A percentile compares a stretch with the other conserved stretches of the same genome.
Conservation (phyloP, 139 green algal species). For the Microglena sp. region DNA sequence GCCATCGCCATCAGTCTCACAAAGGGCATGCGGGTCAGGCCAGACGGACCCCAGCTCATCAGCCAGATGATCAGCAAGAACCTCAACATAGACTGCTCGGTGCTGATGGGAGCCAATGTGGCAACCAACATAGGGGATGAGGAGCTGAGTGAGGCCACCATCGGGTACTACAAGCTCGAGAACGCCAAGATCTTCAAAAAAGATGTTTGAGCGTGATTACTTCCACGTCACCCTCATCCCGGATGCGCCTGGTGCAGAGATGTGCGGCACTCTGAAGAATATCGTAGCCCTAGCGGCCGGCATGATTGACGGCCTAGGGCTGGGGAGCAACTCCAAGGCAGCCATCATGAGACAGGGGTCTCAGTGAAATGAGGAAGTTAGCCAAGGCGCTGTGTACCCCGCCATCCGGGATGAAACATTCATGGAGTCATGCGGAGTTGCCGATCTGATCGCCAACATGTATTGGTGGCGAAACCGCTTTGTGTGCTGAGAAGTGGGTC, state of each 20-base stretch:
- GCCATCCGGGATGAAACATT: conserved; percentile 63
- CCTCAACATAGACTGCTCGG: conserved; percentile 56
- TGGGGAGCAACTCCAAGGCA: conserved; percentile 57
- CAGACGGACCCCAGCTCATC: conserved; percentile 71
- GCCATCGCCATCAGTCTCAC: conserved; percentile 58
- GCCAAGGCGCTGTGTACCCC: conserved; percentile 38
- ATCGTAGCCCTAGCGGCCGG: conserved; percentile 65
- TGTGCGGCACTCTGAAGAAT: conserved; percentile 75
- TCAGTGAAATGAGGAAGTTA: conserved; percentile 49
- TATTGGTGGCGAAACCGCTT: conserved; percentile 60
- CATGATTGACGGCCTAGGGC: conserved; percentile 58
- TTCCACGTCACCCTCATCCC: conserved; percentile 46
- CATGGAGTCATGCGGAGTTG: conserved; percentile 55
- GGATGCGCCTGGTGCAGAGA: conserved; percentile 45
- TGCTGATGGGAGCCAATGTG: conserved; percentile 78
- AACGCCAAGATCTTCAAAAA: conserved; percentile 37
- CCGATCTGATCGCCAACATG: conserved; percentile 68
- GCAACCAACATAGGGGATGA: conserved; percentile 25
- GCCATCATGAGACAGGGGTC: conserved; percentile 52
- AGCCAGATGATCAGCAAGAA: conserved; percentile 48
- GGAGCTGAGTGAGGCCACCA: conserved; percentile 49
- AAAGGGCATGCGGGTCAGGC: conserved; percentile 72
- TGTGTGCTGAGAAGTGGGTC: conserved; percentile 46
- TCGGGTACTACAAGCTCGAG: conserved; percentile 42
- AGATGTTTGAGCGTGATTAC: conserved; percentile 54